Conservation (phyloP, 108 stramenopile species). For the Cyclostephanos invisitatus region DNA sequence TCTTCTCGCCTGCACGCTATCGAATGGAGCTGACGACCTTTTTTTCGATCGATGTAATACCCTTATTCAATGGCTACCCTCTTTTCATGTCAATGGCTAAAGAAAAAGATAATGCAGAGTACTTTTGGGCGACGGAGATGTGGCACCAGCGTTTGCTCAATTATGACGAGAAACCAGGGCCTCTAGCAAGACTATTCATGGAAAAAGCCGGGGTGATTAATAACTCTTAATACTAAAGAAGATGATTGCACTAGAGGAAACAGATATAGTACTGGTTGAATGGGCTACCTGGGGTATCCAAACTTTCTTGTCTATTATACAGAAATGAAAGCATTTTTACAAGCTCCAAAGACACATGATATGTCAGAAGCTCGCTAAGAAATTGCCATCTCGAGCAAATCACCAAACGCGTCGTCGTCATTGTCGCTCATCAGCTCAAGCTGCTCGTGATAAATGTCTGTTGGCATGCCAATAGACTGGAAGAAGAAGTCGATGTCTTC, state of each 20-base stretch:
- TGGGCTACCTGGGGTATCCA: too few species aligned
- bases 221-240: too few species aligned
- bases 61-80: constrained; percentile 53
- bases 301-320: not conserved
- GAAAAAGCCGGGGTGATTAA: not conserved
- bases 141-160: constrained; percentile 46
- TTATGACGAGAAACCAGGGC: constrained; percentile 30
- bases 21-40: constrained; percentile 44
- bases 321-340: not conserved
- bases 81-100: constrained; percentile 55
- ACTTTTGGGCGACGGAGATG: constrained; percentile 50
- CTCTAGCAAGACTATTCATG: constrained; percentile 17
- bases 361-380: constrained; percentile 17
- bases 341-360: not conserved
- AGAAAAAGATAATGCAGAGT: constrained; percentile 33
- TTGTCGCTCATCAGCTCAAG: constrained; percentile 48
- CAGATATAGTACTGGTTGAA: too few species aligned
- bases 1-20: constrained; percentile 42
- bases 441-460: constrained; percentile 40
- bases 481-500: constrained; percentile 50
- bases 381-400: constrained; percentile 48
- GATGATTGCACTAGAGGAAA: too few species aligned
- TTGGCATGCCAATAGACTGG: constrained; percentile 32
- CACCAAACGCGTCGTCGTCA: constrained; percentile 50
- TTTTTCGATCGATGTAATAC: constrained; percentile 49